Evolutionary conservation across 169 alveolate species (phyloP).

Genomic region (Plasmodium falciparum): DNA sequence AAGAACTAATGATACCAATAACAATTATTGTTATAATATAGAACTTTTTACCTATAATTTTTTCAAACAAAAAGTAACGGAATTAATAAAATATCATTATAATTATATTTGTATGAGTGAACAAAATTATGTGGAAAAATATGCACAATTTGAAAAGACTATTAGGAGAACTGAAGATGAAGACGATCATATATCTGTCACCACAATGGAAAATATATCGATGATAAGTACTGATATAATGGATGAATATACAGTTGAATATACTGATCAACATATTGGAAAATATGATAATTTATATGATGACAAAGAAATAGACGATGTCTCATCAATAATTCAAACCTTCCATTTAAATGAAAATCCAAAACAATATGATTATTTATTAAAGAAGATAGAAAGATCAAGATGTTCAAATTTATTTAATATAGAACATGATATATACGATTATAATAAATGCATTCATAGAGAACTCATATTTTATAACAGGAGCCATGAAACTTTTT

Average conservation of each 20-base stretch:
- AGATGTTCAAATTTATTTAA: constrained; percentile 27
- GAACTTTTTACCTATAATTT: constrained; percentile 37
- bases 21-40: constrained; percentile 30
- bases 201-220: no score
- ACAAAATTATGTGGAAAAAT: neutral
- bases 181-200: neutral
- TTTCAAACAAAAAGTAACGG: constrained; percentile 32
- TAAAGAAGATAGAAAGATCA: constrained; percentile 54
- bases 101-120: no score
- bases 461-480: constrained; percentile 72
- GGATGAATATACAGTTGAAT: no score
- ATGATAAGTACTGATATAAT: no score
- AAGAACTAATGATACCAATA: neutral
- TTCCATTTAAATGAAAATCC: constrained; percentile 11
- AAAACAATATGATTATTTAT: constrained; percentile 14
- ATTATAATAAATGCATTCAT: neutral
- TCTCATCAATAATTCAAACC: no score
- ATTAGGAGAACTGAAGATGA: neutral
- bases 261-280: no score
- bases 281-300: no score
- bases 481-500: constrained; percentile 44
- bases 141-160: constrained; percentile 5
- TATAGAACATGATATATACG: constrained; percentile 22
- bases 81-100: constrained; percentile 31
- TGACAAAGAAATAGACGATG: no score